Evolutionary conservation across 2,329 filamentous ascomycete species (phyloP).

Genomic region (Cordyceps militaris): DNA sequence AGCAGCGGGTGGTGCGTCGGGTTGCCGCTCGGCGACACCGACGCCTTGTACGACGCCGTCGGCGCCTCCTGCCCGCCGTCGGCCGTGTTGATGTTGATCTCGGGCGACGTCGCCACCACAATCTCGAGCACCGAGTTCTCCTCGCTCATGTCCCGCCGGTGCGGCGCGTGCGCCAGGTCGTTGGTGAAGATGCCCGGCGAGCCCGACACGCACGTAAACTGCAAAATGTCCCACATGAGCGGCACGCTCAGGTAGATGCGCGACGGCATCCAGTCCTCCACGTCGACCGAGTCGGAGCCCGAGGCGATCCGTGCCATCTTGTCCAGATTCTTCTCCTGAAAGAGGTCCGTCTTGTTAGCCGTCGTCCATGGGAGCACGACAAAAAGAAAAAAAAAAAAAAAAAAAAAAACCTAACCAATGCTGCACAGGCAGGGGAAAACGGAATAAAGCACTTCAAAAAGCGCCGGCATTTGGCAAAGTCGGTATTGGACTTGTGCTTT

Average conservation of each 20-base stretch:
- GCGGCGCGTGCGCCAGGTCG: constrained; percentile 36
- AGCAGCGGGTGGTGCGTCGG: constrained; percentile 20
- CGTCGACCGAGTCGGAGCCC: constrained; percentile 39
- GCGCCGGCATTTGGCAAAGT: constrained; percentile 43
- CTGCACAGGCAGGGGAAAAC: constrained; percentile 38
- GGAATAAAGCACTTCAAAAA: constrained; percentile 42
- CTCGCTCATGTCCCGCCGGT: constrained; percentile 24
- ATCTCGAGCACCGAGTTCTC: constrained; percentile 39
- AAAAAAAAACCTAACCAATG: constrained; percentile 30
- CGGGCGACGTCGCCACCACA: constrained; percentile 43
- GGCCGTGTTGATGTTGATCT: constrained; percentile 43
- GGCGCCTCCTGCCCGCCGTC: constrained; percentile 45
- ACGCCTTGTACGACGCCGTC: constrained; percentile 30
- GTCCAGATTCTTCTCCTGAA: constrained; percentile 39
- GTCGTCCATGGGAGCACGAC: background rate
- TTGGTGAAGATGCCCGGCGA: constrained; percentile 28
- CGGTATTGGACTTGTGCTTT: constrained; percentile 44
- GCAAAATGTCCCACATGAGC: constrained; percentile 46
- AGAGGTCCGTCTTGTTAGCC: constrained; percentile 12
- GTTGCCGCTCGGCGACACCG: constrained; percentile 18
- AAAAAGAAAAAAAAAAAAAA: background rate
- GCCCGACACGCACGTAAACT: constrained; percentile 37
- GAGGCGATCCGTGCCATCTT: constrained; percentile 43
- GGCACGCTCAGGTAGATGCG: constrained; percentile 46
- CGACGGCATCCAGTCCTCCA: constrained; percentile 45